Conservation (phyloP, 352 stramenopile genomes). For the Globisporangium middletonii region DNA sequence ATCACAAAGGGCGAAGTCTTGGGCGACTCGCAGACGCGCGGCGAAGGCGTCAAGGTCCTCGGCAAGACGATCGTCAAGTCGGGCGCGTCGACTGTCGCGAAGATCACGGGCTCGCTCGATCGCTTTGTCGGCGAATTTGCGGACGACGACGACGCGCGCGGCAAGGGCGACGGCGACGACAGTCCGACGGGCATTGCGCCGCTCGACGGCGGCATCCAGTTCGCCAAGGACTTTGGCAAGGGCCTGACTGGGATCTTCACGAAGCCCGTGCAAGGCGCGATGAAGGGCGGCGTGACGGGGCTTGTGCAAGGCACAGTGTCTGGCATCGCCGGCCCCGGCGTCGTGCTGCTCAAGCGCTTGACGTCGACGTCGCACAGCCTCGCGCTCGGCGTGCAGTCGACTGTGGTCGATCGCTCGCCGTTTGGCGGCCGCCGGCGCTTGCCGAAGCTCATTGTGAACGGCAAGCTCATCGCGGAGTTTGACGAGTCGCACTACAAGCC, state of each 20-base stretch:
- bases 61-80: conserved; percentile 83
- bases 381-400: conserved; percentile 72
- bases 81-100: conserved; percentile 64
- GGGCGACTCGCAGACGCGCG: conserved; percentile 76
- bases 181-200: conserved; percentile 33
- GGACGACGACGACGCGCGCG: conserved; percentile 32
- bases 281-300: conserved; percentile 69
- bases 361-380: conserved; percentile 83
- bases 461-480: conserved; percentile 58
- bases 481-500: conserved; percentile 57
- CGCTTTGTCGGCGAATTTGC: conserved; percentile 80
- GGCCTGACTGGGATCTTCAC: conserved; percentile 84
- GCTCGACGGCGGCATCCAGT: conserved; percentile 48
- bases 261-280: conserved; percentile 80
- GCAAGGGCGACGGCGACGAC: conserved; percentile 19
- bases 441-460: conserved; percentile 64
- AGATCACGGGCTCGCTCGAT: conserved; percentile 83
- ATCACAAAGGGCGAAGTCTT: conserved; percentile 84
- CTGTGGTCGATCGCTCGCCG: conserved; percentile 67
- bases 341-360: conserved; percentile 76
- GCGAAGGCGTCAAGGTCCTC: conserved; percentile 81
- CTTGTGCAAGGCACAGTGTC: conserved; percentile 74
- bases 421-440: conserved; percentile 71
- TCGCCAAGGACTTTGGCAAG: conserved; percentile 81
- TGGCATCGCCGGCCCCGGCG: conserved; percentile 71